A percentile compares a stretch with the other conserved stretches of the same genome.
Conservation (phyloP, 805 yeast genomes). For the Candida dendrica region DNA sequence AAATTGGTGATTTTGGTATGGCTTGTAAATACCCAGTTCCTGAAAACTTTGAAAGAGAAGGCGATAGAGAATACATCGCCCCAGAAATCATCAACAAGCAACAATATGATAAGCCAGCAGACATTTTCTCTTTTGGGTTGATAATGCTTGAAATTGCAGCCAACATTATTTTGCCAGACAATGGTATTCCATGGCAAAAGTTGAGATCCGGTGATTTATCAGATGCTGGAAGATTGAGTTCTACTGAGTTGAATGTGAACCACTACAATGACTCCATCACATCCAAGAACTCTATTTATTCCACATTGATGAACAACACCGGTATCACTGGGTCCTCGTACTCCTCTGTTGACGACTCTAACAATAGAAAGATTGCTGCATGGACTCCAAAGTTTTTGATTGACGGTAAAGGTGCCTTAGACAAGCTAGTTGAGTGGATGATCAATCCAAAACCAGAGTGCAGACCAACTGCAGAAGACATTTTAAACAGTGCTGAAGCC, state of each 20-base stretch:
- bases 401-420: constrained; percentile 66
- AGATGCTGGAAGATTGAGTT: constrained; percentile 84
- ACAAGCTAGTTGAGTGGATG: constrained; percentile 81
- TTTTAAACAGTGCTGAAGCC: constrained; percentile 69
- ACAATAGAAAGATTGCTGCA: constrained; percentile 42
- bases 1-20: constrained; percentile 95
- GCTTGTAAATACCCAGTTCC: constrained; percentile 76
- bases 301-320: constrained; percentile 18
- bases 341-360: constrained; percentile 17
- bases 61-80: constrained; percentile 95
- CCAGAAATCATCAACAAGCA: constrained; percentile 87
- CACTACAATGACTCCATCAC: constrained; percentile 16
- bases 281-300: constrained; percentile 17
- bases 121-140: constrained; percentile 88
- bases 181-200: constrained; percentile 95
- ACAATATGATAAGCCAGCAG: constrained; percentile 85
- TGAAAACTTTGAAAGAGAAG: constrained; percentile 76
- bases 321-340: constrained; percentile 20
- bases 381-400: constrained; percentile 87
- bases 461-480: constrained; percentile 72
- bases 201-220: constrained; percentile 89
- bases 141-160: constrained; percentile 95
- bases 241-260: constrained; percentile 48
- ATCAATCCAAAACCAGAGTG: constrained; percentile 72
- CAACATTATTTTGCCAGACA: constrained; percentile 88